Conservation (phyloP, 306 rosid genomes). For the Casuarina cunninghamiana region DNA sequence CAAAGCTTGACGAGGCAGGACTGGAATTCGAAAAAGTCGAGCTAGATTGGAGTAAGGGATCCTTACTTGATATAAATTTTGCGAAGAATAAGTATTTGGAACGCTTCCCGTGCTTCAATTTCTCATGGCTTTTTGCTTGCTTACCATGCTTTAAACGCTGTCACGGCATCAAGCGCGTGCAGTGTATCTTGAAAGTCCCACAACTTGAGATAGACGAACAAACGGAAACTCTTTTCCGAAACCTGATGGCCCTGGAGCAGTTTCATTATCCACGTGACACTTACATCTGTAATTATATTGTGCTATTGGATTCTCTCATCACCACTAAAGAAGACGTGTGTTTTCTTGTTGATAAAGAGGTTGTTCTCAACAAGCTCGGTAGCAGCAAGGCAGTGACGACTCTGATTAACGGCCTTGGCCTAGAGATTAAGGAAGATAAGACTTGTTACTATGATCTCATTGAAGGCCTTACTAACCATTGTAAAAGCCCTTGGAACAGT, state of each 20-base stretch:
- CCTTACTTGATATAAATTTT: background rate
- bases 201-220: background rate
- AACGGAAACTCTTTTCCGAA: constrained; percentile 19
- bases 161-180: background rate
- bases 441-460: background rate
- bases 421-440: constrained; percentile 1
- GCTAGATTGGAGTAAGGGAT: no score
- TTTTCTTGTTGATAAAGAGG: constrained; percentile 21
- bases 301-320: background rate
- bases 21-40: background rate
- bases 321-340: constrained; percentile 25
- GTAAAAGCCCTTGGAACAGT: constrained; percentile 18
- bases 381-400: constrained; percentile 21
- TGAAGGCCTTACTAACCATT: background rate
- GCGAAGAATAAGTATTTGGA: background rate
- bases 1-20: constrained; percentile 13
- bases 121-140: constrained; percentile 1
- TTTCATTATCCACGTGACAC: no score
- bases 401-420: constrained; percentile 17
- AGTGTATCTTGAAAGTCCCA: constrained; percentile 3
- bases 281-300: no score
- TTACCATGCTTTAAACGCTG: background rate
- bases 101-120: background rate
- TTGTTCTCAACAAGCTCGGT: constrained; percentile 21
- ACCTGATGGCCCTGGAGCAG: constrained; percentile 11